These are phyloP conservation scores for Gossypium longicalyx DNA, from an alignment of 345 rosid genomes.

Conservation along the genomic window DNA sequence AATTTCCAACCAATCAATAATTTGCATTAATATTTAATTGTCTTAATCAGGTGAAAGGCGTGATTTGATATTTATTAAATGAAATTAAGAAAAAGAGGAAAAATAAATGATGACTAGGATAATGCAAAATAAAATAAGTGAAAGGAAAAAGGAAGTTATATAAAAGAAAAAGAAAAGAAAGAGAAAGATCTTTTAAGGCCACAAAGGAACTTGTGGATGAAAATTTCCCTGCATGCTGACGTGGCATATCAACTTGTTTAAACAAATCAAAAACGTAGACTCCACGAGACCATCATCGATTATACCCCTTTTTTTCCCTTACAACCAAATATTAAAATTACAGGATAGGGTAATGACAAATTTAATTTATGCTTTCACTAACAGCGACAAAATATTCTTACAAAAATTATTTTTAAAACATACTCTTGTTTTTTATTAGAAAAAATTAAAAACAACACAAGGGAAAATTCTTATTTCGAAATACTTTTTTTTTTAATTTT, in stretches of 20 bases:
- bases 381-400: no score
- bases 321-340: neutral
- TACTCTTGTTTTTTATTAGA: no score
- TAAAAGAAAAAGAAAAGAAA: slow-evolving; percentile 12
- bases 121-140: neutral
- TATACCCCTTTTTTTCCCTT: neutral
- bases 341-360: neutral
- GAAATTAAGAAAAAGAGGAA: neutral
- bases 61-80: neutral
- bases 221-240: slow-evolving; percentile 37
- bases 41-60: no score
- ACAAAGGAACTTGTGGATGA: slow-evolving; percentile 77
- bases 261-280: slow-evolving; percentile 50
- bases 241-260: slow-evolving; percentile 40
- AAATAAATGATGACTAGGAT: slow-evolving; percentile 32
- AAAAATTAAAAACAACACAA: no score
- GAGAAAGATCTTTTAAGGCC: slow-evolving; percentile 42
- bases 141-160: neutral
- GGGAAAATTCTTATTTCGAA: no score
- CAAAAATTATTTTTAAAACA: no score
- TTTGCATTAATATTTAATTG: no score
- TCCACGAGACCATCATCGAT: slow-evolving; percentile 26
- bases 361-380: neutral
- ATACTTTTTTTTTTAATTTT: no score
- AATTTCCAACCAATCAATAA: no score